A percentile compares a stretch with the other conserved stretches of the same genome.
Conservation (phyloP, 75 land plant genomes). For the Sequoiadendron giganteum region DNA sequence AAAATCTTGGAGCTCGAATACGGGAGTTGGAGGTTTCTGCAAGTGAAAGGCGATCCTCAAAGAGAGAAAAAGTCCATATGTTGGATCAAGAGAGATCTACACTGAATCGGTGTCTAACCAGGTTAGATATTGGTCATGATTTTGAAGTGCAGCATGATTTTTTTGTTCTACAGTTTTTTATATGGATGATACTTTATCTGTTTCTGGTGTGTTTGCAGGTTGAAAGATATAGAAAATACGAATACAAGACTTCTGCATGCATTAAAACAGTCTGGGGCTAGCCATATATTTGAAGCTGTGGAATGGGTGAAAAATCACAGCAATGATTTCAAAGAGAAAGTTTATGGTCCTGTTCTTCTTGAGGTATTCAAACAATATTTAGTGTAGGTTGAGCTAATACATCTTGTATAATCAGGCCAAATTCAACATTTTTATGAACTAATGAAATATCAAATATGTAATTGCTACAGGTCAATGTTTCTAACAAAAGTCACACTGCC, state of each 20-base stretch:
- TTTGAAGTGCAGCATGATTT: background rate
- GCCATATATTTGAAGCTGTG: slow-evolving; percentile 84
- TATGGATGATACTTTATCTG: background rate
- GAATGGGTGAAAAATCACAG: slow-evolving; percentile 73
- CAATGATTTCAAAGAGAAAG: slow-evolving; percentile 64
- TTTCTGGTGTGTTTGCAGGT: slow-evolving; percentile 22
- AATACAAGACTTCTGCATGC: slow-evolving; percentile 68
- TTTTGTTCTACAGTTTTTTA: background rate
- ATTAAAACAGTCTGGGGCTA: slow-evolving; percentile 61
- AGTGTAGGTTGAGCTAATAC: background rate
- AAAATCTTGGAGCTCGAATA: slow-evolving; percentile 45
- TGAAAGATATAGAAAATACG: slow-evolving; percentile 74
- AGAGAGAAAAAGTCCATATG: slow-evolving; percentile 36
- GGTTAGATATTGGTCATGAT: slow-evolving; percentile 29
- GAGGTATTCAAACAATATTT: slow-evolving; percentile 51
- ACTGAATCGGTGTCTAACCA: slow-evolving; percentile 45
- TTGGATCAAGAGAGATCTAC: slow-evolving; percentile 32
- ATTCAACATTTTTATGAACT: background rate
- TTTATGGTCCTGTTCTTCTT: slow-evolving; percentile 91
- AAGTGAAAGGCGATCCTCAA: slow-evolving; percentile 42
- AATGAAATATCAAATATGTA: background rate
- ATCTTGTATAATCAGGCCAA: background rate
- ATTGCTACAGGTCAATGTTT: slow-evolving; percentile 66
- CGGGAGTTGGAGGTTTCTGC: slow-evolving; percentile 46
- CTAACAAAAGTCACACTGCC: slow-evolving; percentile 59